Evolutionary conservation across 352 stramenopile species (phyloP).

Genomic region (Peronospora belbahrii): DNA sequence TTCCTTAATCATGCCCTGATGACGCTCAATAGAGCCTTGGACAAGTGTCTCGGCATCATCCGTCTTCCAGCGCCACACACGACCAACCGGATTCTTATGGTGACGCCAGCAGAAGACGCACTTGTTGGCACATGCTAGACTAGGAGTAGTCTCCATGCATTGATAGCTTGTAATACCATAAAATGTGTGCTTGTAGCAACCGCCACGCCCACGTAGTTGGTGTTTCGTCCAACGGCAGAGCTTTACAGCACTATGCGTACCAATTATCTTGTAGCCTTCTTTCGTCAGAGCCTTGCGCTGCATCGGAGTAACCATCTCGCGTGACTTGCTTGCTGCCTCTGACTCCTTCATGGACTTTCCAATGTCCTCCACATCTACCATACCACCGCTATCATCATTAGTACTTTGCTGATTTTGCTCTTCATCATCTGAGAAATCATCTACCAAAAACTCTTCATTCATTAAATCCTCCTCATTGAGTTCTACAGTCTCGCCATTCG

Average conservation of each 20-base stretch:
- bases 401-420: slow-evolving; percentile 26
- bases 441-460: slow-evolving; percentile 75
- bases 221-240: slow-evolving; percentile 99
- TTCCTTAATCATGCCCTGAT: slow-evolving; percentile 94
- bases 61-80: slow-evolving; percentile 97
- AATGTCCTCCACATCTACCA: slow-evolving; percentile 84
- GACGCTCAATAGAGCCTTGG: slow-evolving; percentile 84
- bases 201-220: slow-evolving; percentile 92
- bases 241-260: slow-evolving; percentile 97
- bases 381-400: slow-evolving; percentile 38
- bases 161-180: slow-evolving; percentile 99
- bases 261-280: slow-evolving; percentile 98
- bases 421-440: slow-evolving; percentile 66
- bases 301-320: slow-evolving; percentile 94
- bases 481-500: slow-evolving; percentile 49
- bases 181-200: slow-evolving; percentile 99
- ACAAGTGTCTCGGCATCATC: slow-evolving; percentile 95
- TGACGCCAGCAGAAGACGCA: slow-evolving; percentile 98
- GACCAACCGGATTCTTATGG: slow-evolving; percentile 98
- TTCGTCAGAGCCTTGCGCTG: slow-evolving; percentile 93
- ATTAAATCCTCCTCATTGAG: slow-evolving; percentile 79
- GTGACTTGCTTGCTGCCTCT: slow-evolving; percentile 51
- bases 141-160: slow-evolving; percentile 98
- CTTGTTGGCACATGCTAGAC: slow-evolving; percentile 97
- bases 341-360: slow-evolving; percentile 83